Evolutionary conservation across 1,139 yeast species (phyloP), one percentile per base, ranked within the genome.

Genomic region (Lodderomyces elongisporus): DNA sequence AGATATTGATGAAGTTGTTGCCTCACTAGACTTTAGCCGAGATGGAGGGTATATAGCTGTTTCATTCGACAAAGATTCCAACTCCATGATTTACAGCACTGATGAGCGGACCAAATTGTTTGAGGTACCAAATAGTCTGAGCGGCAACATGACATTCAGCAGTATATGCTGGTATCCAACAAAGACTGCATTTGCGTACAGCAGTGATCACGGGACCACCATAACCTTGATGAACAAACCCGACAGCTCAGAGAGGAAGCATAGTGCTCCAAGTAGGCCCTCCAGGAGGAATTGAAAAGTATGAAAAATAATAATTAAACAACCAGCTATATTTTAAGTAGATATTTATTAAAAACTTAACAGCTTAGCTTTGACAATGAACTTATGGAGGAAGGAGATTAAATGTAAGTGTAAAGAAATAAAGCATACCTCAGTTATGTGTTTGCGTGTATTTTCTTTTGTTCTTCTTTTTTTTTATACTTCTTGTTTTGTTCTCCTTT

Each of bases 1-100:
- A 20, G 62, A 59, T 31, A 56, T 74, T 3, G 80, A 79, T 49
- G 75, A 73, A 45, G 63, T 77, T 2, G 58, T 77, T 4, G 51
- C 66, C 2, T 48, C 62, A 7, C 45, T 77, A n/a, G 72, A 62
- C 34, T 45, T 65, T 5, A 64, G 70, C 27, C 46, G 63, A 32
- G 74, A 73, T 42, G 78, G 79, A 0, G 47, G 60, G 4, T 60
- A 60, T 33, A 25, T 78, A 4, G 72, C 67, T 1, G 63, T 69
- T 2, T 60, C 74, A 0, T 74, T 62, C 39, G 75, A 65, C 33
- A 62, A 64, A 16, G 68, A 60, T 3, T 55, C 58, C 30, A 54
- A 58, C 32, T 52, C 66, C 4, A 54, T 54, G 22, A 57, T 79
- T 6, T 72, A 57, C 42, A 72, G 71, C 29, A 40, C 52, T 14